phyloP scores from a whole-genome alignment of 495 filamentous ascomycete species.

The Staphylotrichum longicolle region DNA sequence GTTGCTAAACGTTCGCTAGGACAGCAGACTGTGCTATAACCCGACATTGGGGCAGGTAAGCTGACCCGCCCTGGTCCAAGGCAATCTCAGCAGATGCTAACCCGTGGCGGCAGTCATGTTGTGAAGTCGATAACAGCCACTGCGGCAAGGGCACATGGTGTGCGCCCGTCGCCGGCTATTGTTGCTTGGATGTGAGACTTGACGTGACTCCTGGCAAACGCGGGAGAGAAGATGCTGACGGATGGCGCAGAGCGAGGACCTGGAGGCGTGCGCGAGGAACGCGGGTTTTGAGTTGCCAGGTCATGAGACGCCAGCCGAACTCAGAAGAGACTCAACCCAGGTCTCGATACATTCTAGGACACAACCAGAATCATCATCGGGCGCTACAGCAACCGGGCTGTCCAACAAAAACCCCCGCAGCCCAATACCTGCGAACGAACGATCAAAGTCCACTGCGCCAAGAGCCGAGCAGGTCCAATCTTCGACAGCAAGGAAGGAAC shows the following conservation, averaged over 20 bases:
- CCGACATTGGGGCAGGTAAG: constrained; percentile 37
- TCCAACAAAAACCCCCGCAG: not conserved
- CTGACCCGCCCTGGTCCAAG: not conserved
- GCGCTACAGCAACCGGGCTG: not conserved
- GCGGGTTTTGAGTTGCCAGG: constrained; percentile 37
- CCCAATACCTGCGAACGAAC: not conserved
- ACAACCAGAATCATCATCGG: not conserved
- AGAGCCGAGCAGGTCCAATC: constrained; percentile 11
- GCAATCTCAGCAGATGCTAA: not conserved
- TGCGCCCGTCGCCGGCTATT: constrained; percentile 44
- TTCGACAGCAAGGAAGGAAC: constrained; percentile 21
- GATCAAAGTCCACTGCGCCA: not conserved
- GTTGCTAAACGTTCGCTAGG: constrained; percentile 1
- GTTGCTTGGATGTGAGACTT: constrained; percentile 40
- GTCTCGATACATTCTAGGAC: not conserved
- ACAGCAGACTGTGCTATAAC: constrained; percentile 40
- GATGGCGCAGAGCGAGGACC: constrained; percentile 36
- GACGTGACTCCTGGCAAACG: not conserved
- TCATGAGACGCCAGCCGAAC: not conserved
- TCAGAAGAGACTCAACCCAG: not conserved
- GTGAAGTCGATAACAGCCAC: constrained; percentile 37
- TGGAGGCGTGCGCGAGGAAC: constrained; percentile 37
- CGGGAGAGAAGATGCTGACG: constrained; percentile 14
- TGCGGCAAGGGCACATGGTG: constrained; percentile 41
- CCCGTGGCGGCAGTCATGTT: constrained; percentile 36